Conservation (phyloP, 1,139 yeast species). For the Magnusiomyces ingens region DNA sequence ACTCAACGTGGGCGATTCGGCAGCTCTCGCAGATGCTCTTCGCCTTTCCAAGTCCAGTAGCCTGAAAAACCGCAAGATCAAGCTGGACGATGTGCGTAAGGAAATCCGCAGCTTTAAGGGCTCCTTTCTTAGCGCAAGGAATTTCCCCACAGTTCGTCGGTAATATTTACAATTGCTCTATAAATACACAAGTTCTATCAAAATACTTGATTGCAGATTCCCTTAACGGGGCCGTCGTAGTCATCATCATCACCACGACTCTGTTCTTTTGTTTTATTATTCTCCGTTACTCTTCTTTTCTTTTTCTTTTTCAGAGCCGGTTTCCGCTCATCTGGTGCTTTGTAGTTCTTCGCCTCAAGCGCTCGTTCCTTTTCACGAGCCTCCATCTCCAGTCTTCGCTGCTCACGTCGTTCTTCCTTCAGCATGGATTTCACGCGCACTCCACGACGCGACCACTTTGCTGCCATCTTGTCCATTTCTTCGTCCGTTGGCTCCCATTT, state of each 20-base stretch:
- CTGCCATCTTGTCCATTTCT: conserved; percentile 38
- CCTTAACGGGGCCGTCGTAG: not conserved
- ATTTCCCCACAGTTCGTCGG: conserved; percentile 9
- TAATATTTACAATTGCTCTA: not conserved
- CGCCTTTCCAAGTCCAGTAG: not conserved
- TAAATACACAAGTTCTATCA: not conserved
- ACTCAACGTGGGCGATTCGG: not conserved
- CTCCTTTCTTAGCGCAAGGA: conserved; percentile 23
- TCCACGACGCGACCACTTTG: conserved; percentile 48
- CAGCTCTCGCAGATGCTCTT: no score
- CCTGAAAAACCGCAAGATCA: conserved; percentile 5
- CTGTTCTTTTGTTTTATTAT: not conserved
- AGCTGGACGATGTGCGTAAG: conserved; percentile 25
- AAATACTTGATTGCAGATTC: conserved; percentile 8
- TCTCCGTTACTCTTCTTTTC: not conserved
- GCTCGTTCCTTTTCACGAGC: conserved; percentile 24
- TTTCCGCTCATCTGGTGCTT: conserved; percentile 5
- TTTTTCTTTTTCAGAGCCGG: not conserved
- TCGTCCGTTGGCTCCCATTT: conserved; percentile 67
- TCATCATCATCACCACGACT: not conserved
- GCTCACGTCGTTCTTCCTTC: conserved; percentile 10
- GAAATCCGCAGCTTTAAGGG: conserved; percentile 33
- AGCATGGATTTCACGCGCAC: conserved; percentile 25
- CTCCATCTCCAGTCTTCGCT: conserved; percentile 9
- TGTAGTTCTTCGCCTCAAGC: conserved; percentile 27